Evolutionary conservation across 805 yeast species (phyloP).

Genomic region (Maudiozyma turicensis): DNA sequence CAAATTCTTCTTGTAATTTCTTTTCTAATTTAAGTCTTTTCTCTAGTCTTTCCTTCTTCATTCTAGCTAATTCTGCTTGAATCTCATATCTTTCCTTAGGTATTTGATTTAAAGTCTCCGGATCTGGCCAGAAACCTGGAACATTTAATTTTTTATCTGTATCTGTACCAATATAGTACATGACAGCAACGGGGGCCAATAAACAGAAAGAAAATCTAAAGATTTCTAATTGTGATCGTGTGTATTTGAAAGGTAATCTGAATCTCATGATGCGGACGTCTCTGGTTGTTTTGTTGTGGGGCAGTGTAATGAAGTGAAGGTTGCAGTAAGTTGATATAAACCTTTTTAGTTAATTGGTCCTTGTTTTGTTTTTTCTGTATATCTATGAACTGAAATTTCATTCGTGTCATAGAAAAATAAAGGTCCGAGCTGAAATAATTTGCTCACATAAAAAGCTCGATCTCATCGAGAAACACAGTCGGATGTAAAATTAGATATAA

Average conservation of each 20-base stretch:
- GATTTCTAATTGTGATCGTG: slow-evolving; percentile 45
- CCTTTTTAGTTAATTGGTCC: not conserved
- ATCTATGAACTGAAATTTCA: too few relatives aligned
- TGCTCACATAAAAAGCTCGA: too few relatives aligned
- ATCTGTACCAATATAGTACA: slow-evolving; percentile 88
- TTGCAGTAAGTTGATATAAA: not conserved
- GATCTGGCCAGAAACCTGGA: slow-evolving; percentile 97
- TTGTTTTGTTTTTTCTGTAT: not conserved
- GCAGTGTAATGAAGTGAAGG: not conserved
- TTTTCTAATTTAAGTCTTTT: slow-evolving; percentile 67
- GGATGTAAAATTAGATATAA: too few relatives aligned
- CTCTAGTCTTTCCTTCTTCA: slow-evolving; percentile 64
- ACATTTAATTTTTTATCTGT: slow-evolving; percentile 82
- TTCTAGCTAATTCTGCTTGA: slow-evolving; percentile 82
- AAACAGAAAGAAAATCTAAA: slow-evolving; percentile 71
- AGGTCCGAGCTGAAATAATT: too few relatives aligned
- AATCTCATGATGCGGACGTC: slow-evolving; percentile 3
- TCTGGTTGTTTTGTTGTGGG: not conserved
- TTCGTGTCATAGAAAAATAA: too few relatives aligned
- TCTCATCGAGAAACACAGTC: too few relatives aligned
- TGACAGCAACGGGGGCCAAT: slow-evolving; percentile 77
- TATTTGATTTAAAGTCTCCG: slow-evolving; percentile 77
- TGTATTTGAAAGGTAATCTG: slow-evolving; percentile 27
- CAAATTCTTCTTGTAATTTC: slow-evolving; percentile 52
- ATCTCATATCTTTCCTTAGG: slow-evolving; percentile 92